phyloP scores from a whole-genome alignment of 768 basidiomycete genomes.

The Roridomyces roridus region DNA sequence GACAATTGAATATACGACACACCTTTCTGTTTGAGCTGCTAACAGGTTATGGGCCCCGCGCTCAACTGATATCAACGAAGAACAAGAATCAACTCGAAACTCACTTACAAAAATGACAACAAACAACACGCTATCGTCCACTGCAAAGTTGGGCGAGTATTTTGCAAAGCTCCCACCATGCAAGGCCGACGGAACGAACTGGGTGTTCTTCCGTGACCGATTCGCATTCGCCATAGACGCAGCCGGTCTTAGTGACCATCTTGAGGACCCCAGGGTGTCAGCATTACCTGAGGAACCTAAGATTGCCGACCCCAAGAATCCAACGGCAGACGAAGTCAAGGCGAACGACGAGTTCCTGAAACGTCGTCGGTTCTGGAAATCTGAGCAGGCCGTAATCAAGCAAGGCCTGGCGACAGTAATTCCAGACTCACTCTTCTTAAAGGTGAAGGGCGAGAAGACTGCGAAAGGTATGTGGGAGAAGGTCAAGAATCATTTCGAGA shows the following conservation, averaged over 20 bases:
- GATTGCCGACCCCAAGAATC: not conserved
- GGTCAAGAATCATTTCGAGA: conserved; percentile 24
- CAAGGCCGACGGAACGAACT: not conserved
- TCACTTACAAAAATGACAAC: not conserved
- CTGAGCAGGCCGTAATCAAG: conserved; percentile 23
- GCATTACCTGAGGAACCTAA: not conserved
- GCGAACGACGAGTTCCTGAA: not conserved
- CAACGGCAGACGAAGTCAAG: not conserved
- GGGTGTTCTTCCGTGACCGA: not conserved
- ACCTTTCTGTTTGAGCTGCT: not conserved
- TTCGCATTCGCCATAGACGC: not conserved
- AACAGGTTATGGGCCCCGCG: not conserved
- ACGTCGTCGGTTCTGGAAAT: conserved; percentile 3
- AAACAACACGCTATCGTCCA: not conserved
- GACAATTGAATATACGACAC: not conserved
- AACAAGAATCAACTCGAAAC: not conserved
- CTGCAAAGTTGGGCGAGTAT: conserved; percentile 4
- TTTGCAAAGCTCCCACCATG: not conserved
- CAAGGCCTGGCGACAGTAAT: conserved; percentile 28
- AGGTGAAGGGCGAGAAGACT: conserved; percentile 15
- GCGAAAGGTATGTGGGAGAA: conserved; percentile 25
- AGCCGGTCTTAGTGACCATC: not conserved
- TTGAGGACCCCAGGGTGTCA: not conserved
- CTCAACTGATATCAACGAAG: not conserved
- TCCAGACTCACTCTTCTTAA: conserved; percentile 28